Conservation (phyloP, 2,329 filamentous ascomycete species). For the Aspergillus sp. region DNA sequence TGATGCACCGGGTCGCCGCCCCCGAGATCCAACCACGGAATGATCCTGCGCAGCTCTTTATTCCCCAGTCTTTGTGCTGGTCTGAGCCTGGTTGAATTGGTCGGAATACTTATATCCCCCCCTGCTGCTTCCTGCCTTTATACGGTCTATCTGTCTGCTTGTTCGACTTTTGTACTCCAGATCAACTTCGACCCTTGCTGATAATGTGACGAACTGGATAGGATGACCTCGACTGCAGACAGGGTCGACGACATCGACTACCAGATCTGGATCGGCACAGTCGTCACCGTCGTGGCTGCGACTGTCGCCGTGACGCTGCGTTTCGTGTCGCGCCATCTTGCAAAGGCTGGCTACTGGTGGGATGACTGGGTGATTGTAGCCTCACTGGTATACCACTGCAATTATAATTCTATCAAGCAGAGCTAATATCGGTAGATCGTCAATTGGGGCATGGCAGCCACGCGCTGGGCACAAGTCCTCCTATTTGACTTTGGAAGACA, state of each 20-base stretch:
- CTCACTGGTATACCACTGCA: slow-evolving; percentile 19
- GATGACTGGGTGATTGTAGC: slow-evolving; percentile 29
- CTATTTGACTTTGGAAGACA: slow-evolving; percentile 20
- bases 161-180: too few relatives aligned
- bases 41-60: too few relatives aligned
- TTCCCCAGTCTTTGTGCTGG: too few relatives aligned
- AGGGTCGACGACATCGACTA: slow-evolving; percentile 17
- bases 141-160: too few relatives aligned
- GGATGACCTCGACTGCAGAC: background rate
- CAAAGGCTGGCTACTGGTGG: slow-evolving; percentile 27
- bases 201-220: too few relatives aligned
- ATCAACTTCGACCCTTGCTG: too few relatives aligned
- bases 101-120: too few relatives aligned
- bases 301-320: slow-evolving; percentile 24
- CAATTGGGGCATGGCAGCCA: slow-evolving; percentile 24
- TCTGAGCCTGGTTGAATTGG: too few relatives aligned
- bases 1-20: too few relatives aligned
- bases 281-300: slow-evolving; percentile 25
- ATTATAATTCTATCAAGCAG: background rate
- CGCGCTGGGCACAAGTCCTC: slow-evolving; percentile 22
- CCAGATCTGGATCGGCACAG: slow-evolving; percentile 25
- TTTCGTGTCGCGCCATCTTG: slow-evolving; percentile 21
- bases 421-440: slow-evolving; percentile 14
- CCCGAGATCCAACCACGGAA: too few relatives aligned
- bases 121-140: too few relatives aligned